Conservation (phyloP, 805 yeast genomes). For the Millerozyma miso region DNA sequence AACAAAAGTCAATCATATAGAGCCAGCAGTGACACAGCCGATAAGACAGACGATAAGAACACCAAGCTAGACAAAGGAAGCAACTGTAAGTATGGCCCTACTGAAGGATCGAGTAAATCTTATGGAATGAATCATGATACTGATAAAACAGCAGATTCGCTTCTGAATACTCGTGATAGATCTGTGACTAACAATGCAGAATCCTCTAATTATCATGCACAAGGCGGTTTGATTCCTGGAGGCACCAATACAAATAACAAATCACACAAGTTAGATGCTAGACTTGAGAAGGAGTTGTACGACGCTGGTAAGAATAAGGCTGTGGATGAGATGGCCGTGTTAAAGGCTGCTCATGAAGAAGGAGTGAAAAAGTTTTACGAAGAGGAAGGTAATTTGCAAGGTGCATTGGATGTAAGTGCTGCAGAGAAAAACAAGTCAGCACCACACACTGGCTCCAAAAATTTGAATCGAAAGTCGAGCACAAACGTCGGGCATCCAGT, state of each 20-base stretch:
- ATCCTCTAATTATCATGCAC: neutral
- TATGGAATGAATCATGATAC: conserved; percentile 7
- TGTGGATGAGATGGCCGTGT: conserved; percentile 13
- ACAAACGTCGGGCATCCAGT: neutral
- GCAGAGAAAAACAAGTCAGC: neutral
- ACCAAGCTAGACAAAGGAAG: conserved; percentile 5
- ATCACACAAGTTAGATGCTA: neutral
- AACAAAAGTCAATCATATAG: neutral
- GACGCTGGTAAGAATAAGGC: neutral
- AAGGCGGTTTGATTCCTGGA: neutral
- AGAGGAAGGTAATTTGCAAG: conserved; percentile 3
- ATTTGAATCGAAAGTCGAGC: neutral
- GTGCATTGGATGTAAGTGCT: neutral
- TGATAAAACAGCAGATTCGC: neutral
- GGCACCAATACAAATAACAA: neutral
- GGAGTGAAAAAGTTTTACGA: conserved; percentile 10
- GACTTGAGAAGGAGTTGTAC: neutral
- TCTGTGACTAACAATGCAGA: neutral
- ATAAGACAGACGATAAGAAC: conserved; percentile 7
- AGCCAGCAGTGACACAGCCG: conserved; percentile 4
- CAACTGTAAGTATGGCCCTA: conserved; percentile 9
- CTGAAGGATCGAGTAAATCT: conserved; percentile 12
- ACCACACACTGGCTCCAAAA: neutral
- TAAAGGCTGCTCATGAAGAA: conserved; percentile 13
- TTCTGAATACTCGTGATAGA: neutral